Base-by-base conservation (phyloP, 75 land plant species). In the Larix kaempferi region DNA sequence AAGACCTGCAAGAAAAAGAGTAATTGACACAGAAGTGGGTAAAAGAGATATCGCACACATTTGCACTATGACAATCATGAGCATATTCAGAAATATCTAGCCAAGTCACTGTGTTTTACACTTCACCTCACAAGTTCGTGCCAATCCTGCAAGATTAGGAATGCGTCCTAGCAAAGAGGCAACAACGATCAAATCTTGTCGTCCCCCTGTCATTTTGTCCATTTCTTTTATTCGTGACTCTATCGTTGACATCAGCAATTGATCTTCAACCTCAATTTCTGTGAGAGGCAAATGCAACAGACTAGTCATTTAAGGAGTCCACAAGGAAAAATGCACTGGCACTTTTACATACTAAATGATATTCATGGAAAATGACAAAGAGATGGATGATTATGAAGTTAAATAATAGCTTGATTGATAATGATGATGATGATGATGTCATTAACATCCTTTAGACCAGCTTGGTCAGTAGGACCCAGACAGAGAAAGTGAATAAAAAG, bases 81-180 rank as follows among this genome's bases (percentile, higher is more conserved):
- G 1, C 27, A 62, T 12, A 62, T 8, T 62, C 65, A 62, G 65
- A 62, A 66, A 66, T 1, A 3, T 66, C 69, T 35, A 63, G 21
- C 17, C 1, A 33, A 41, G 17, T 23, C 15, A 19, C 44, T 21
- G 33, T 14, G 2, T 41, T 27, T 57, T 27, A 74, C n/a, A 75
- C 39, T 83, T 65, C 54, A 94, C 99, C 95, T 94, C 99, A 84
- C 99, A 96, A 26, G 99, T 94, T 63, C 99, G 81, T 54, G 95
- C 95, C 54, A 96, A 78, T 26, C 98, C 98, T 78, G 99, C 95
- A 80, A 96, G 89, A 77, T 92, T 94, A 54, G 98, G 98, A 75
- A 91, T 88, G 54, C 94, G 91, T 54, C 88, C 98, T 75, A 91
- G 44, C 58, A 91, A 80, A 77, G 95, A 91, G 58, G 99, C 99